Base-by-base conservation (phyloP, 306 rosid genomes). In the Heteromeles arbutifolia region DNA sequence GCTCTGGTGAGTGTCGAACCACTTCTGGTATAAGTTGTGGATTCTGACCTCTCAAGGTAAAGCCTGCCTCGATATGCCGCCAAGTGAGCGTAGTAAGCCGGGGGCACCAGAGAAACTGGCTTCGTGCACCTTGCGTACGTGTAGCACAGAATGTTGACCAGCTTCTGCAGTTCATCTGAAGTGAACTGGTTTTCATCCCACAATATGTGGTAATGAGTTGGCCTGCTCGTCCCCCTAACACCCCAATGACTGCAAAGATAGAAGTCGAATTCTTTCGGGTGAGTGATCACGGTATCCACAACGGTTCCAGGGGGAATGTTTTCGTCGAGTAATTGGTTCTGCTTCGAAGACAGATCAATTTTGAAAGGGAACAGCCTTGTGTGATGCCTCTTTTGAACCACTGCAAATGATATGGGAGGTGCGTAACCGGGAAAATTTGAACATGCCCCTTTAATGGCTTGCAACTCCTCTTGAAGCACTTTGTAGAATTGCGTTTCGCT, bases 11-110 rank as follows among this genome's bases (percentile, higher is more conserved):
- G 24, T 11, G 90, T 61, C 10, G 89, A 76, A 17, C 71, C 48
- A 32, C 75, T 85, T 81, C 81, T 84, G 63, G 77, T 84, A 71
- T 77, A 82, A 24, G 83, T 82, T 31, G 85, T 65, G 24, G 88
- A 83, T 14, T 92, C 97, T 4, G 98, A 90, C 72, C 93, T 78
- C 32, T 92, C 97, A 19, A 95, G 91, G 87, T 95, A 95, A 81
- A 95, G 99, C 81, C 99, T 86, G 11, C 99, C 99, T 81, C 99
- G 80, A 32, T 92, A 95, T 8, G 99, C 99, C 77, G 99, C 99
- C 39, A 95, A 84, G 83, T 95, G 99, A 18, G 99, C 99, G 80
- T 95, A 95, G 77, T 92, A 95, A 69, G 87, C 99, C 12, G 99
- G 98, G 50, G 99, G 99, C n/a, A 95, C 99, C 80, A 95, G 81